Percentiles rank a stretch among this genome's conserved stretches.
Conservation (phyloP, 768 basidiomycete genomes). For the Kondoa malvinella region DNA sequence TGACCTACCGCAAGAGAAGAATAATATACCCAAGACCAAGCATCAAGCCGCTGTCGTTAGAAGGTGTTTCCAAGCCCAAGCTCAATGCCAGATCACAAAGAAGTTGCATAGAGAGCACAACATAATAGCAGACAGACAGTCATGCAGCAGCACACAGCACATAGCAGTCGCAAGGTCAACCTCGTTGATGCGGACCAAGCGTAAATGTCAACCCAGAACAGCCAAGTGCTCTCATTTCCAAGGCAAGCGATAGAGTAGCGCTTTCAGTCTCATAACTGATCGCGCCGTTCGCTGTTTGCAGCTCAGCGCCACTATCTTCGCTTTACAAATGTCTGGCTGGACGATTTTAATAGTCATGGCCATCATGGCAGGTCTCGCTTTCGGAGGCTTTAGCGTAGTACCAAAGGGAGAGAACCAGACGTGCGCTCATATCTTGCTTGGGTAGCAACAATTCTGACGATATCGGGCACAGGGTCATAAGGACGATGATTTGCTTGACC, state of each 20-base stretch:
- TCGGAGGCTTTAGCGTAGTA: constrained; percentile 54
- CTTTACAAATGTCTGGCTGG: constrained; percentile 1
- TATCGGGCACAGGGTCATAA: constrained; percentile 46
- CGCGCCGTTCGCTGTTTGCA: background rate
- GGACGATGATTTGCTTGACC: constrained; percentile 59
- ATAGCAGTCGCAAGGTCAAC: no score
- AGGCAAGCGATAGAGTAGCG: background rate
- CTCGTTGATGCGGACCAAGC: no score
- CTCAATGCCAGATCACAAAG: no score
- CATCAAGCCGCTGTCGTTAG: no score
- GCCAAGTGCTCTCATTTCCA: no score
- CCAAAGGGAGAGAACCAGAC: constrained; percentile 80
- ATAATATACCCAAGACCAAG: no score
- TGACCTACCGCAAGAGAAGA: no score
- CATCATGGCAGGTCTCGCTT: constrained; percentile 42
- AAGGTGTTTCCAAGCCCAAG: no score
- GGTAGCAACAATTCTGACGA: background rate
- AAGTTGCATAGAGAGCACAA: no score
- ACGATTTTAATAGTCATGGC: constrained; percentile 29
- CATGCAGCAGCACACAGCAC: no score
- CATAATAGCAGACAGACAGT: no score
- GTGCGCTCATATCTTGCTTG: constrained; percentile 43
- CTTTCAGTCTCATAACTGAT: background rate
- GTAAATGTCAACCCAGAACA: no score
- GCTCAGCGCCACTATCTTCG: background rate